Base-by-base conservation (phyloP, 192 early-diverging fungal species). In the Cetraspora pellucida region DNA sequence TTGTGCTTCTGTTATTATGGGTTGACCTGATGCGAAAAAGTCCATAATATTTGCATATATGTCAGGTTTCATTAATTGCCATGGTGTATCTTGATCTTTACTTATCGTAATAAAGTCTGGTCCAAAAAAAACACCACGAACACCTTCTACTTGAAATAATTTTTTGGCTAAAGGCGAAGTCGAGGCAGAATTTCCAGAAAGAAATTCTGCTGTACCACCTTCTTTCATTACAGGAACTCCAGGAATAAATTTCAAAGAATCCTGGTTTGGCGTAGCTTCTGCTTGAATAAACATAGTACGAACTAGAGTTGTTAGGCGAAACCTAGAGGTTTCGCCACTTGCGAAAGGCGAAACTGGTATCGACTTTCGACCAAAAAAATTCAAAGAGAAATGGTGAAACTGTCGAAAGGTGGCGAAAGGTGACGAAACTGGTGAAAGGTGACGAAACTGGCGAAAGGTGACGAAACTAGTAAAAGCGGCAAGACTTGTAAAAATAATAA, bases 11-110 rank as follows among this genome's bases (percentile, higher is more conserved):
- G 81, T 80, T 21, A 95, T 78, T 31, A 97, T 87, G n/a, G 93
- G 90, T 44, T 93, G 83, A 1, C 95, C 96, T 0, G 95, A 92
- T 0, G 95, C 87, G 79, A 93, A 97, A 50, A 92, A 91, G 63
- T 95, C 93, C 96, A 98, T 98, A 70, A 99, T 98, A 59, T 93
- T 87, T 3, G 93, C 92, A 76, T 97, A 99, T 45, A 99, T 88
- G 54, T 99, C 97, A 13, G 97, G 97, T 78, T 98, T 98, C 91
- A 99, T 93, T 71, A 99, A 82, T 82, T 94, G 95, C 98, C 98
- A 99, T 67, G 92, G 90, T n/a, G 86, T 89, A 70, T 93, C 92
- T 52, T 86, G 80, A 75, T 96, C 90, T 82, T 97, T 98, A 66
- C 93, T 92, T 78, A 99, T 90, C 3, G 96, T 96, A 79, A 99